Conservation (phyloP, 2,329 filamentous ascomycete species). For the Botrytis galanthina region DNA sequence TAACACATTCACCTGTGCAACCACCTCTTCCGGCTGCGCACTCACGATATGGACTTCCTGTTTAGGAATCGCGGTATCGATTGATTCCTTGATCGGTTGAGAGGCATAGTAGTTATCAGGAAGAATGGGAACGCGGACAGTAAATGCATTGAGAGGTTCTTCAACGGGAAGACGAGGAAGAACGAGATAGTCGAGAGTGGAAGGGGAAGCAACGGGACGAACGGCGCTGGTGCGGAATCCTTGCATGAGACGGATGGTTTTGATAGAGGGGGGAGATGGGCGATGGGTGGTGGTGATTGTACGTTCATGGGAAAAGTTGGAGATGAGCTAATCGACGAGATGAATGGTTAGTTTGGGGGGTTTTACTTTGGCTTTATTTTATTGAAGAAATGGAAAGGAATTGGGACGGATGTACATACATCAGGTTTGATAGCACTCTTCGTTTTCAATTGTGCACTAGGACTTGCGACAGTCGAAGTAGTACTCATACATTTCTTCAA, state of each 20-base stretch:
- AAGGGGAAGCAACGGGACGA: slow-evolving; percentile 37
- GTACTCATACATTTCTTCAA: slow-evolving; percentile 30
- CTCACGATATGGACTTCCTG: slow-evolving; percentile 56
- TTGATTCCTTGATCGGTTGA: slow-evolving; percentile 37
- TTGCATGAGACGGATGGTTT: slow-evolving; percentile 60
- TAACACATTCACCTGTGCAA: slow-evolving; percentile 47
- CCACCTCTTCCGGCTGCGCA: slow-evolving; percentile 52
- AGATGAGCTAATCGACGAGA: slow-evolving; percentile 29
- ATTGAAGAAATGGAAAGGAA: not conserved
- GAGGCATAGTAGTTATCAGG: slow-evolving; percentile 49
- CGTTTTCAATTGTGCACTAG: slow-evolving; percentile 30
- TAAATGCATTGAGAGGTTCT: slow-evolving; percentile 24
- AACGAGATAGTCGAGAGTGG: slow-evolving; percentile 47
- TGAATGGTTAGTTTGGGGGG: slow-evolving; percentile 16
- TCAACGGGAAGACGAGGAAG: slow-evolving; percentile 48
- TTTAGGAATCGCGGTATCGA: slow-evolving; percentile 43
- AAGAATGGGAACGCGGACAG: slow-evolving; percentile 55
- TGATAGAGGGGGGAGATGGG: slow-evolving; percentile 41
- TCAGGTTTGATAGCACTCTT: slow-evolving; percentile 33
- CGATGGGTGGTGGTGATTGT: slow-evolving; percentile 34
- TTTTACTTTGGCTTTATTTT: not conserved
- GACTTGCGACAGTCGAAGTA: slow-evolving; percentile 29
- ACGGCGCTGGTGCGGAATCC: slow-evolving; percentile 54
- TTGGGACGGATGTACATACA: slow-evolving; percentile 24
- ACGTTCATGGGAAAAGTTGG: slow-evolving; percentile 33